phyloP scores from a whole-genome alignment of 768 basidiomycete genomes.

The Lactifluus echinatus region DNA sequence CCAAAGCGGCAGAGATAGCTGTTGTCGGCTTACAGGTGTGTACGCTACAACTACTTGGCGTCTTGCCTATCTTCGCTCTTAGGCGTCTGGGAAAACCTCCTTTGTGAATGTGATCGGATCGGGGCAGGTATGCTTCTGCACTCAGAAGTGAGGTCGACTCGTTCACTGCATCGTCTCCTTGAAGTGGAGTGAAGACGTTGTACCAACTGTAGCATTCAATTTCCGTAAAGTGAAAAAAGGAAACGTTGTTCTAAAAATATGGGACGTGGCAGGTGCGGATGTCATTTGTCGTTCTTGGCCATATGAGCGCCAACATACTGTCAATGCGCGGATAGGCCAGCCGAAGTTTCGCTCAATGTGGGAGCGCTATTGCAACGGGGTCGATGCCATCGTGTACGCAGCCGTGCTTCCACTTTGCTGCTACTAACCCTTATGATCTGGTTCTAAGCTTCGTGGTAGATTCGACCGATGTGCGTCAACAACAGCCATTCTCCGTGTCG shows the following conservation, averaged over 20 bases:
- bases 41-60: neutral
- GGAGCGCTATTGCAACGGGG: slow-evolving; percentile 90
- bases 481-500: neutral
- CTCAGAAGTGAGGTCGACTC: neutral
- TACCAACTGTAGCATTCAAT: slow-evolving; percentile 91
- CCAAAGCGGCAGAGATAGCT: slow-evolving; percentile 79
- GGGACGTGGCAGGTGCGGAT: slow-evolving; percentile 83
- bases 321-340: slow-evolving; percentile 45
- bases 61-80: neutral
- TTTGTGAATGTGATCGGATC: slow-evolving; percentile 87
- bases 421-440: neutral
- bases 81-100: slow-evolving; percentile 94
- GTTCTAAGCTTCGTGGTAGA: slow-evolving; percentile 82
- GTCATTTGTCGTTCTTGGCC: neutral
- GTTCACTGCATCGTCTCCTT: neutral
- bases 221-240: slow-evolving; percentile 82
- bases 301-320: neutral
- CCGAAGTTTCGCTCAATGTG: slow-evolving; percentile 93
- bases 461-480: slow-evolving; percentile 63
- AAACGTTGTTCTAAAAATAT: slow-evolving; percentile 86
- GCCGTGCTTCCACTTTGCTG: neutral
- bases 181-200: slow-evolving; percentile 94
- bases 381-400: slow-evolving; percentile 83
- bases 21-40: slow-evolving; percentile 83
- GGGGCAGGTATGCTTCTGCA: slow-evolving; percentile 47